Evolutionary conservation across 1,284 basidiomycete species (phyloP).

Genomic region (Trichosporon ovoides): DNA sequence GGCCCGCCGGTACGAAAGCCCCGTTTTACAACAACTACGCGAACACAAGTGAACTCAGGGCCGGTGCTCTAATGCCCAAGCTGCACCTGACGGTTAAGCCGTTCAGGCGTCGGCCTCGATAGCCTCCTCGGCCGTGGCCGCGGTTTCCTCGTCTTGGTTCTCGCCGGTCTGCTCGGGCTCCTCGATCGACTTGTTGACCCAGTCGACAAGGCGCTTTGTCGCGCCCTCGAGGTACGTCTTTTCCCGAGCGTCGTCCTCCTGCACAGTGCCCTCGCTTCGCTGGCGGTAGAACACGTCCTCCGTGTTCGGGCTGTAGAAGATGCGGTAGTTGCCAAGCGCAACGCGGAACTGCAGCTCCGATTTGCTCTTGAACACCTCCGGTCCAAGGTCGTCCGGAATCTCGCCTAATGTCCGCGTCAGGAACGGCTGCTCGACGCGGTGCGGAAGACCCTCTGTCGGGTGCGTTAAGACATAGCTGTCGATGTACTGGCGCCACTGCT

Average conservation of each 20-base stretch:
- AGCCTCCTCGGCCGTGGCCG: not conserved
- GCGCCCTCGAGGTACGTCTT: constrained; percentile 15
- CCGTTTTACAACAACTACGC: constrained; percentile 6
- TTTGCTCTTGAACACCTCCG: constrained; percentile 30
- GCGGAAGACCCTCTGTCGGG: constrained; percentile 51
- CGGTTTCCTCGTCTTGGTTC: not conserved
- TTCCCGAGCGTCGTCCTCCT: constrained; percentile 19
- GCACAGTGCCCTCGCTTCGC: constrained; percentile 9
- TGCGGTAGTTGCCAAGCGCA: constrained; percentile 61
- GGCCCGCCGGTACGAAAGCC: no score
- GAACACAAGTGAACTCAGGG: not conserved
- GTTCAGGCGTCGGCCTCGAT: not conserved
- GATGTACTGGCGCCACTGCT: constrained; percentile 84
- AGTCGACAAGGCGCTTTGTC: constrained; percentile 25
- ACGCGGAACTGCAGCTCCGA: constrained; percentile 57
- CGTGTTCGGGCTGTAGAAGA: constrained; percentile 61
- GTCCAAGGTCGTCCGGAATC: constrained; percentile 14
- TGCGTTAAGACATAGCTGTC: constrained; percentile 70
- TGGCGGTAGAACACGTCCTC: constrained; percentile 45
- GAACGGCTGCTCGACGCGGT: constrained; percentile 63
- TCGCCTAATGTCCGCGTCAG: constrained; percentile 54
- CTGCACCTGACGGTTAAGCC: no score
- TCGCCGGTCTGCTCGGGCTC: constrained; percentile 14
- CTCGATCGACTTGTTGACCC: constrained; percentile 27
- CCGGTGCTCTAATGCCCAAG: not conserved